Evolutionary conservation across 805 yeast genomes (phyloP).

Genomic region (Brettanomyces custersianus): DNA sequence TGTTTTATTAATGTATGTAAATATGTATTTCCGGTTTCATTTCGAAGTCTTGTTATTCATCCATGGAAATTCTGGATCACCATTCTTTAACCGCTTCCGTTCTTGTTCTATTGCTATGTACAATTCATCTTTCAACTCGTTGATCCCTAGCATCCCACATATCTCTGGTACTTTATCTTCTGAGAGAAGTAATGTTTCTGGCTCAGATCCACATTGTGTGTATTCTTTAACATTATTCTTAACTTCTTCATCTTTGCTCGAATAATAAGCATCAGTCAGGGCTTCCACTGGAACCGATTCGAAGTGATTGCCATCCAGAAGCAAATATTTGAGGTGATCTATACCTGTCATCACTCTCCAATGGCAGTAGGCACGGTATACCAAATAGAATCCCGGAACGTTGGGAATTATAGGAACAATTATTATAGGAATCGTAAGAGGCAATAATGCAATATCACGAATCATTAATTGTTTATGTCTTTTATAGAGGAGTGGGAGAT

Average conservation of each 20-base stretch:
- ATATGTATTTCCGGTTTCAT: too few species aligned
- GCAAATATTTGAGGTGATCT: constrained; percentile 50
- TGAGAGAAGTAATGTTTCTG: constrained; percentile 34
- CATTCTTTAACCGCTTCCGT: constrained; percentile 8
- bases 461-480: constrained; percentile 50
- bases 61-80: constrained; percentile 1
- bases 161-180: constrained; percentile 37
- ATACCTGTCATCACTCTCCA: constrained; percentile 72
- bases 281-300: constrained; percentile 23
- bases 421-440: constrained; percentile 73
- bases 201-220: constrained; percentile 19
- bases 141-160: constrained; percentile 35
- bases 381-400: constrained; percentile 81
- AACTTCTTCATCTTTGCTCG: constrained; percentile 14
- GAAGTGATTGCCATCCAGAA: constrained; percentile 29
- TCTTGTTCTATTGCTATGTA: constrained; percentile 50
- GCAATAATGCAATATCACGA: constrained; percentile 51
- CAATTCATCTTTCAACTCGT: constrained; percentile 35
- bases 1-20: too few species aligned
- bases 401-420: constrained; percentile 83
- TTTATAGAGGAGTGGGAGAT: constrained; percentile 35
- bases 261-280: constrained; percentile 22
- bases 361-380: constrained; percentile 79
- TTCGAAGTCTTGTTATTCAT: neutral
- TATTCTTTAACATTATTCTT: constrained; percentile 13